Base-by-base conservation (phyloP, 257 asterid species). In the Solanum microdontum region DNA sequence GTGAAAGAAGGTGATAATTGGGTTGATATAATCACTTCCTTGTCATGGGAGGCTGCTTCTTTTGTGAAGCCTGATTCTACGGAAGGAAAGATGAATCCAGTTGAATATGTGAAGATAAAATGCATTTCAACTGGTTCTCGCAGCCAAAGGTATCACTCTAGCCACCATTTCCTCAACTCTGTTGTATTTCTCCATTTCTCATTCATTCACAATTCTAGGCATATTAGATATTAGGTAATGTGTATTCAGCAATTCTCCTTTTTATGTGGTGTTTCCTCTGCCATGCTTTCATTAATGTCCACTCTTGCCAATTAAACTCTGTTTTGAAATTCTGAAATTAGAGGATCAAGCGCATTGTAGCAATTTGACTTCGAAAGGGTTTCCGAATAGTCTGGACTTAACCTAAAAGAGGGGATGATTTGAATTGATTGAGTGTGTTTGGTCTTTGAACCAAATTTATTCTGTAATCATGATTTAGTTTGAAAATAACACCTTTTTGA, bases 21-120 rank as follows among this genome's bases (percentile, higher is more conserved):
- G 98, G 95, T 93, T 69, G 96, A 95, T 89, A 88, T 96, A 87
- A 94, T 96, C 90, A 91, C 98, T 87, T 86, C 93, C 87, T 91
- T 96, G 86, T 96, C 99, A 51, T 95, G 98, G 99, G 97, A 94
- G 84, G 99, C 99, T 83, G 99, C 99, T 87, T 92, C 93, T 75
- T 96, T 94, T 92, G 97, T 96, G 89, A 94, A 94, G 91, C 98
- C 98, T 37, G 98, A 89, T 89, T 90, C 96, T 62, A 88, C 86
- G 5, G 95, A 90, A 88, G 97, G 97, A 80, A 95, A 93, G 89
- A 95, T 96, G 98, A 98, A 96, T 92, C 99, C 99, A 26, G 94
- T 95, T 90, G 98, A 97, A 83, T 92, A 91, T 92, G 98, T 96
- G 48, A 96, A 96, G 94, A 88, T 96, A 89, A 96, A 96, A 88